Conservation (phyloP, 805 yeast species). For the Schwanniomyces polymorphus region DNA sequence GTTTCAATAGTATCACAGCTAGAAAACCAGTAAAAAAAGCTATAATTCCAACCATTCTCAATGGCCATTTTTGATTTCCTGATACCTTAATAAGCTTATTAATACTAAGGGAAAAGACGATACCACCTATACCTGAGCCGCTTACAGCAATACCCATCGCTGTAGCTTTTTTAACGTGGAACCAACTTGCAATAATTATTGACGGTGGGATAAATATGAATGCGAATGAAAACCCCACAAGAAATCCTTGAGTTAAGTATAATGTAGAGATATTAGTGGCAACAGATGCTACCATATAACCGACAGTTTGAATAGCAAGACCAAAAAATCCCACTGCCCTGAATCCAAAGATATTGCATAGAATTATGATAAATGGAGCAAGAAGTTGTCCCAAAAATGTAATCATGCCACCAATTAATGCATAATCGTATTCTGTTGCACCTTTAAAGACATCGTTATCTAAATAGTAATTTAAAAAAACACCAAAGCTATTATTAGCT, state of each 20-base stretch:
- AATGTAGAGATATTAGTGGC: conserved; percentile 52
- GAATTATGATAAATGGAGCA: conserved; percentile 52
- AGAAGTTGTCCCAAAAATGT: conserved; percentile 56
- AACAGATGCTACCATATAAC: conserved; percentile 52
- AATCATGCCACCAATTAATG: conserved; percentile 51
- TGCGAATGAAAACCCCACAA: conserved; percentile 50
- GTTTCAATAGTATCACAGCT: conserved; percentile 44
- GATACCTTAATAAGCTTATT: conserved; percentile 37
- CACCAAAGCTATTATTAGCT: conserved; percentile 57
- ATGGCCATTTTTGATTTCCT: conserved; percentile 46
- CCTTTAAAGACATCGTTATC: conserved; percentile 34
- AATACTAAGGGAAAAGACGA: conserved; percentile 45
- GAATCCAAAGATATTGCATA: conserved; percentile 51
- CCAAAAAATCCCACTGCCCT: conserved; percentile 48
- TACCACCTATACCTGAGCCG: conserved; percentile 57
- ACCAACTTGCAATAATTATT: conserved; percentile 50
- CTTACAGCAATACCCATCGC: conserved; percentile 49
- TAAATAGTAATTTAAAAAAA: conserved; percentile 53
- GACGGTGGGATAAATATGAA: conserved; percentile 45
- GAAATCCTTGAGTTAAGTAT: conserved; percentile 51
- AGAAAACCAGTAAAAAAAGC: conserved; percentile 29
- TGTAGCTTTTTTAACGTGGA: conserved; percentile 41
- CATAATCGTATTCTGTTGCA: conserved; percentile 46
- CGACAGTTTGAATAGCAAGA: conserved; percentile 40
- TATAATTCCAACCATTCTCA: conserved; percentile 38